A percentile compares a stretch with the other conserved stretches of the same genome.
These are phyloP conservation scores for Picea mariana DNA, from an alignment of 83 land plant genomes.

Conservation along the genomic window DNA sequence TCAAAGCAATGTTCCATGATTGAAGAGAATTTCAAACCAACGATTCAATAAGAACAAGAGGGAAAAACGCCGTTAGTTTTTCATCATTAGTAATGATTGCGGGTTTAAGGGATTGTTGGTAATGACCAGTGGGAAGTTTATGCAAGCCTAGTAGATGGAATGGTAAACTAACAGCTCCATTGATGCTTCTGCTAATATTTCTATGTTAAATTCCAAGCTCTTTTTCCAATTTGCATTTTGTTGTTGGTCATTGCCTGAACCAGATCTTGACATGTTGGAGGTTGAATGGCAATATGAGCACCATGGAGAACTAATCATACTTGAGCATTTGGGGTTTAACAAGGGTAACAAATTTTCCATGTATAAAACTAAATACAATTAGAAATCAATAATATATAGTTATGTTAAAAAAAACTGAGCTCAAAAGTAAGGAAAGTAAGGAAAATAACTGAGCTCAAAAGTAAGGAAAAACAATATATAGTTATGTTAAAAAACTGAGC, in stretches of 20 bases:
- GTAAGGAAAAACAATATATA: too few relatives aligned
- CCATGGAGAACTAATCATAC: slow-evolving; percentile 69
- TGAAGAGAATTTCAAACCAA: too few relatives aligned
- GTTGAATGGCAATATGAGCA: slow-evolving; percentile 90
- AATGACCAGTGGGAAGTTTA: slow-evolving; percentile 41
- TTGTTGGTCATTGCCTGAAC: background rate
- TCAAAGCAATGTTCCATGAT: too few relatives aligned
- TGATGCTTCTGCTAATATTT: background rate
- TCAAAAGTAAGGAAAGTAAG: too few relatives aligned
- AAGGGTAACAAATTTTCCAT: slow-evolving; percentile 37
- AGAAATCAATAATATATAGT: too few relatives aligned
- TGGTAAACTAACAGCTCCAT: slow-evolving; percentile 21
- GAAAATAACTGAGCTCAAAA: too few relatives aligned
- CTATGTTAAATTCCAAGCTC: background rate
- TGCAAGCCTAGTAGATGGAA: slow-evolving; percentile 59
- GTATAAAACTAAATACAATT: background rate
- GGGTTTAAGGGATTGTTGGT: too few relatives aligned
- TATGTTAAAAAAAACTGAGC: too few relatives aligned
- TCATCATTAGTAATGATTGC: too few relatives aligned
- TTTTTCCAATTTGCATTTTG: background rate
- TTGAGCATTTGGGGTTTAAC: slow-evolving; percentile 87
- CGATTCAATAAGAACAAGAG: too few relatives aligned
- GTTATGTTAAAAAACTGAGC: too few relatives aligned
- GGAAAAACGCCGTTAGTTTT: too few relatives aligned
- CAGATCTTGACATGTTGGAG: slow-evolving; percentile 96